Evolutionary conservation across 2,329 filamentous ascomycete species (phyloP), one percentile per base, ranked within the genome.

Genomic region (Fusarium vanettenii): DNA sequence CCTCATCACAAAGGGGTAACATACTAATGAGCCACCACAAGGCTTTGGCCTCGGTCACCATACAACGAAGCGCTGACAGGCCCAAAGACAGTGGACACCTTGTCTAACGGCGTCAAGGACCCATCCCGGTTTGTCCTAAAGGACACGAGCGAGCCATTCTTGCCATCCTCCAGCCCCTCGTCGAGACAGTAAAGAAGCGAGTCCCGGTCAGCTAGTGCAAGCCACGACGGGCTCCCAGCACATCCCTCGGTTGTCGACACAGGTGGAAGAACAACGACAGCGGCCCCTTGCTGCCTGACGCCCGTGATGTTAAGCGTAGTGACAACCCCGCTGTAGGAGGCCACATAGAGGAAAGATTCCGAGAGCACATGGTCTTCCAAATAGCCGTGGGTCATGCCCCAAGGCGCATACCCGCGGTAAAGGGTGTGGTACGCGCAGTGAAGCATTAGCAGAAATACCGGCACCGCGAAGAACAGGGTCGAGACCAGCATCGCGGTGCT

Each of bases 131-230:
- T 81, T 20, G 84, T 82, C 33, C 75, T 76, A 67, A 87, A 85
- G 5, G 84, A 82, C 11, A 81, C 80, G 67, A 92, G 80, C 2
- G 86, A 85, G 60, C 88, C 89, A 71, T 89, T 62, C 33, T 25
- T 85, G n/a, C 82, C 78, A 6, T 80, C 73, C 25, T 80, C 79
- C 52, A 87, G 81, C 25, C 86, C 89, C 83, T 93, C 91, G 74
- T 93, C 87, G 52, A 89, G 76, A 81, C 91, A 93, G 82, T 89
- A 91, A 13, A 93, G 82, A 14, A 86, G 80, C 25, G 84, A 83
- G 70, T 86, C 85, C 55, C 82, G 77, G 67, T 84, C 80, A 78
- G 91, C 88, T 22, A 91, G 84, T 22, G 89, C 88, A 66, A 93
- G 82, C 90, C 91, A 93, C 13, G 89, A 88, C 6, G 91, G 88